Evolutionary conservation across 352 stramenopile genomes (phyloP).

Genomic region (Pythium biforme): DNA sequence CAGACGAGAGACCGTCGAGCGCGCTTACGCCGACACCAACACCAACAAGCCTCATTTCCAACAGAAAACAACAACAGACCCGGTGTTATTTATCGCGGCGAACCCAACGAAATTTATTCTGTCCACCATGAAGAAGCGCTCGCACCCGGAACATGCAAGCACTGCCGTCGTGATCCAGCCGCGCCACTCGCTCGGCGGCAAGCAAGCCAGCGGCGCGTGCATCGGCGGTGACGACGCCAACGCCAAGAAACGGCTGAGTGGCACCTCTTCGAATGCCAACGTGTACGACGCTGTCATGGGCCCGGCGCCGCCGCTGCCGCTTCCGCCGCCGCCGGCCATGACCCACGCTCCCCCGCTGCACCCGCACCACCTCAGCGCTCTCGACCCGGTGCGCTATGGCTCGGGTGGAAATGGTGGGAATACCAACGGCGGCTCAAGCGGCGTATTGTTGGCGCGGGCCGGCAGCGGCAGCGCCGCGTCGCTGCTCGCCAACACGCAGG

Average conservation of each 20-base stretch:
- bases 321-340: constrained; percentile 7
- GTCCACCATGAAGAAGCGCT: constrained; percentile 24
- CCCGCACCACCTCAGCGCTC: constrained; percentile 24
- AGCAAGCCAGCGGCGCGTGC: constrained; percentile 12
- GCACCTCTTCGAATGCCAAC: not conserved
- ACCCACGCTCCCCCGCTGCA: constrained; percentile 23
- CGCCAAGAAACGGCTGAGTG: constrained; percentile 22
- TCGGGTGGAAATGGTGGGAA: not conserved
- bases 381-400: constrained; percentile 10
- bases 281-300: constrained; percentile 7
- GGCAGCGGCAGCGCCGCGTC: constrained; percentile 14
- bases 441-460: constrained; percentile 20
- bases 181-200: constrained; percentile 27
- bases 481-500: constrained; percentile 29
- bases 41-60: not conserved
- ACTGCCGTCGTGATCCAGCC: constrained; percentile 32
- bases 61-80: too few relatives aligned
- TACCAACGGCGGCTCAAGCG: not conserved
- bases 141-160: constrained; percentile 19
- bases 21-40: not conserved
- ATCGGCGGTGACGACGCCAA: constrained; percentile 5
- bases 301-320: constrained; percentile 1
- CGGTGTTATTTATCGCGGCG: constrained; percentile 11
- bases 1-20: not conserved
- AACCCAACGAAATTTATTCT: not conserved